These are phyloP conservation scores for Cercospora zeina DNA, from an alignment of 2,329 filamentous ascomycete genomes.

Conservation along the genomic window DNA sequence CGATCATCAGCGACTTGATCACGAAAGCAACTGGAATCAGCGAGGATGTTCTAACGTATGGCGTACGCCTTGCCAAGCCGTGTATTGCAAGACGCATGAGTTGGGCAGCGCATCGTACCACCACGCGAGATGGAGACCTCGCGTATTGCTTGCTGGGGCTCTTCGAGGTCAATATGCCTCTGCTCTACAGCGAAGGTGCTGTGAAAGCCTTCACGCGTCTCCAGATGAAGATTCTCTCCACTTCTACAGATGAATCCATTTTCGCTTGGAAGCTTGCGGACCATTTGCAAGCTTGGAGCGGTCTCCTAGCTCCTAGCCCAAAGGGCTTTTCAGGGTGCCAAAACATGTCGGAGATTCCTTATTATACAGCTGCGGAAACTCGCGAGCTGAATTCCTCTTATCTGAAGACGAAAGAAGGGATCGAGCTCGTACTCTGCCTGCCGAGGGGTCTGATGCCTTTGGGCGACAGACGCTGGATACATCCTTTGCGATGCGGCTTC, in stretches of 20 bases:
- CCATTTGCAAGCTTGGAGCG: background rate
- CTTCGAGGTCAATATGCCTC: slow-evolving; percentile 47
- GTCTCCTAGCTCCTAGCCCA: background rate
- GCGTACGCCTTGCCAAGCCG: background rate
- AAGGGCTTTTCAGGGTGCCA: background rate
- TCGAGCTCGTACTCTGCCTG: background rate
- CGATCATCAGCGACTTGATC: slow-evolving; percentile 14
- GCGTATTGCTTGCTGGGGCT: slow-evolving; percentile 51
- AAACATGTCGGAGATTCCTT: background rate
- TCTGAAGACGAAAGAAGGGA: background rate
- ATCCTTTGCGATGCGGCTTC: background rate
- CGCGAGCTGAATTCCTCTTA: background rate
- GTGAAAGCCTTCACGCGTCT: slow-evolving; percentile 18
- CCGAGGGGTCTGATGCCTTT: background rate
- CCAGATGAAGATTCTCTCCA: slow-evolving; percentile 15
- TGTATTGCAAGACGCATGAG: slow-evolving; percentile 19
- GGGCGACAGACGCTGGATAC: background rate
- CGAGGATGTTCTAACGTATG: slow-evolving; percentile 1
- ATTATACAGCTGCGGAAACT: background rate
- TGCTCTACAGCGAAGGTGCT: slow-evolving; percentile 22
- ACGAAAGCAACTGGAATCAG: slow-evolving; percentile 17
- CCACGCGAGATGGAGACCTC: slow-evolving; percentile 42
- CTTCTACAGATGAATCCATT: slow-evolving; percentile 14
- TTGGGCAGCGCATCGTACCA: slow-evolving; percentile 25
- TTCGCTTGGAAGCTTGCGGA: slow-evolving; percentile 9